Conservation (phyloP, 2,329 filamentous ascomycete species). For the Berkeleyomyces rouxiae region DNA sequence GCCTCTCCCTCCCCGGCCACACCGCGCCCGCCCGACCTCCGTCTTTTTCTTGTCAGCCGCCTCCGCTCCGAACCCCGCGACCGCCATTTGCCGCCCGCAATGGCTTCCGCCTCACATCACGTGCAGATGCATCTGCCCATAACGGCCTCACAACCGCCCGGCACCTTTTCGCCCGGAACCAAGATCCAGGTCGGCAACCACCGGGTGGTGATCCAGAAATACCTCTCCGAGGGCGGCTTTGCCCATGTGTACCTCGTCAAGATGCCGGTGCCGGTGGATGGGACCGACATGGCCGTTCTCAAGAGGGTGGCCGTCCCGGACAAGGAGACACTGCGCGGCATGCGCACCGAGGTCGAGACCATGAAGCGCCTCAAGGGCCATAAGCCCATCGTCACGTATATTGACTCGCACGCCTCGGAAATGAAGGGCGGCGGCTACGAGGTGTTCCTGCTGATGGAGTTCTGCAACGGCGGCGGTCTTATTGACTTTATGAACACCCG, state of each 20-base stretch:
- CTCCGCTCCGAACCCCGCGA: neutral
- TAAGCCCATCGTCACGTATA: conserved; percentile 89
- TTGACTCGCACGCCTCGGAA: conserved; percentile 95
- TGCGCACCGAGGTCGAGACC: conserved; percentile 97
- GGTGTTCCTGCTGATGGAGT: conserved; percentile 97
- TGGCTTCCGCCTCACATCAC: conserved; percentile 12
- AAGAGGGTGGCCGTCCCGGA: conserved; percentile 95
- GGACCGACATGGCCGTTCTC: conserved; percentile 67
- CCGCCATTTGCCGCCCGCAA: conserved; percentile 1
- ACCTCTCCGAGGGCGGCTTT: conserved; percentile 94
- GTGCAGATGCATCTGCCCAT: conserved; percentile 19
- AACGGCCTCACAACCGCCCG: conserved; percentile 41
- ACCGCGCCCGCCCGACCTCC: neutral
- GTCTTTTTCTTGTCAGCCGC: neutral
- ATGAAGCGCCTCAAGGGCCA: conserved; percentile 99
- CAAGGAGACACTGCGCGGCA: conserved; percentile 82
- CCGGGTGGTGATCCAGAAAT: conserved; percentile 86
- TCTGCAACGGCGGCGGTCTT: conserved; percentile 80
- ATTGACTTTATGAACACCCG: conserved; percentile 99
- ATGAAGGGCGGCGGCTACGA: conserved; percentile 86
- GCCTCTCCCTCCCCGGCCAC: neutral
- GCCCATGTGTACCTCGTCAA: conserved; percentile 96
- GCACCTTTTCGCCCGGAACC: conserved; percentile 82
- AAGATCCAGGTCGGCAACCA: conserved; percentile 94
- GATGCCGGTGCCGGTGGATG: conserved; percentile 58